Conservation (phyloP, 2,329 filamentous ascomycete species). For the Hypoxylon sp. region DNA sequence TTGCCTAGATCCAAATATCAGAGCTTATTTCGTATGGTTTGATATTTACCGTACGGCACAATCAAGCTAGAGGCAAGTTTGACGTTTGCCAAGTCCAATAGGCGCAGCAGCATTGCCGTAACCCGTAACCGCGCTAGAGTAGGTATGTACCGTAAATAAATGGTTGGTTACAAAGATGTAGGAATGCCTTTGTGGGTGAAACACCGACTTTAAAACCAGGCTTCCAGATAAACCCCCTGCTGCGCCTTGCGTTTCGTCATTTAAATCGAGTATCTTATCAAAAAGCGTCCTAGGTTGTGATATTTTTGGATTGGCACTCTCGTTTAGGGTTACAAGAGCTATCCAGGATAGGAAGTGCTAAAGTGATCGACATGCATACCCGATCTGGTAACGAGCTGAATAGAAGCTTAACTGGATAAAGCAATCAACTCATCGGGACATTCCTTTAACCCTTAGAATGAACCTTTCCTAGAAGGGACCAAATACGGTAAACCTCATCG, state of each 20-base stretch:
- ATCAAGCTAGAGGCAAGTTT: slow-evolving; percentile 1
- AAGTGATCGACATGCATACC: slow-evolving; percentile 13
- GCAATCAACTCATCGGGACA: slow-evolving; percentile 5
- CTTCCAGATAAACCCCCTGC: slow-evolving; percentile 13
- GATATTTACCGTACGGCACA: slow-evolving; percentile 3
- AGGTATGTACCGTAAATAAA: too few relatives aligned
- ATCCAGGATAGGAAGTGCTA: slow-evolving; percentile 1
- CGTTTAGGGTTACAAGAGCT: not conserved
- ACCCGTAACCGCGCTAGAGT: slow-evolving; percentile 10
- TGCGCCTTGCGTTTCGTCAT: slow-evolving; percentile 15
- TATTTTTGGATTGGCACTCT: slow-evolving; percentile 9
- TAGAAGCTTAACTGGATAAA: slow-evolving; percentile 19
- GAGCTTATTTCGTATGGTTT: slow-evolving; percentile 15
- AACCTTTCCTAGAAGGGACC: not conserved
- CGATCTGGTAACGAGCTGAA: slow-evolving; percentile 12
- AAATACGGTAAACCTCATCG: not conserved
- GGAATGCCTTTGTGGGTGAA: slow-evolving; percentile 10
- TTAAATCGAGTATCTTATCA: slow-evolving; percentile 12
- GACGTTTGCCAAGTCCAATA: slow-evolving; percentile 8
- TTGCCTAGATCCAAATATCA: slow-evolving; percentile 9
- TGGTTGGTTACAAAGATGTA: slow-evolving; percentile 6
- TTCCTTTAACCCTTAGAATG: slow-evolving; percentile 4
- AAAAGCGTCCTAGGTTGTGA: slow-evolving; percentile 2
- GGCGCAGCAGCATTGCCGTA: slow-evolving; percentile 9
- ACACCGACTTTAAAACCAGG: slow-evolving; percentile 11